Conservation (phyloP, 345 rosid genomes). For the Pistacia atlantica region DNA sequence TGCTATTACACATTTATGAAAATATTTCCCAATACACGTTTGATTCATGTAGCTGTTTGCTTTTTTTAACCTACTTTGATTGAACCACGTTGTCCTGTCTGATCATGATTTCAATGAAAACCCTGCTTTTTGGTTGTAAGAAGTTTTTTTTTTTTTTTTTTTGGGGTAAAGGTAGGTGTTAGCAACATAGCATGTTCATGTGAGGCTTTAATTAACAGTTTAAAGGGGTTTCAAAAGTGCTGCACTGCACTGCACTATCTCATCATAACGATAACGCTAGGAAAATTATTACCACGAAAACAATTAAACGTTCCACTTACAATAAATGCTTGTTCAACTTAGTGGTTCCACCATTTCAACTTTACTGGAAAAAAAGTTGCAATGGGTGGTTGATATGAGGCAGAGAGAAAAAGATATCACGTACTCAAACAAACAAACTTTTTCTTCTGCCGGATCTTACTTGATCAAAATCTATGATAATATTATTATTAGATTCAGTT, state of each 20-base stretch:
- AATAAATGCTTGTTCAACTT: slow-evolving; percentile 22
- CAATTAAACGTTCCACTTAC: neutral
- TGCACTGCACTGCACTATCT: neutral
- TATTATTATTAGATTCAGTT: neutral
- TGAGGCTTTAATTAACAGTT: neutral
- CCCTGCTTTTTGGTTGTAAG: neutral
- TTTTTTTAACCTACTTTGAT: neutral
- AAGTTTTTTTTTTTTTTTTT: neutral
- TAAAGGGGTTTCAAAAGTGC: neutral
- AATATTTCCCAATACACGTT: neutral
- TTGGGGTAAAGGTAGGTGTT: neutral
- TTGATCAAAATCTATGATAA: neutral
- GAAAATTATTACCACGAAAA: neutral
- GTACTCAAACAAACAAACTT: neutral
- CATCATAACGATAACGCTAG: neutral
- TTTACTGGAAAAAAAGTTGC: neutral
- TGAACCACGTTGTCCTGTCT: neutral
- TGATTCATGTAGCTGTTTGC: neutral
- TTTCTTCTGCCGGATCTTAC: neutral
- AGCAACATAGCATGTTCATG: neutral
- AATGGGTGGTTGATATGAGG: neutral
- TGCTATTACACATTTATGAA: neutral
- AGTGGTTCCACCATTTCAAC: slow-evolving; percentile 15
- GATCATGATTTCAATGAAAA: neutral
- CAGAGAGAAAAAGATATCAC: neutral